phyloP scores from a whole-genome alignment of 768 basidiomycete genomes.

The Amanita jacksonii region DNA sequence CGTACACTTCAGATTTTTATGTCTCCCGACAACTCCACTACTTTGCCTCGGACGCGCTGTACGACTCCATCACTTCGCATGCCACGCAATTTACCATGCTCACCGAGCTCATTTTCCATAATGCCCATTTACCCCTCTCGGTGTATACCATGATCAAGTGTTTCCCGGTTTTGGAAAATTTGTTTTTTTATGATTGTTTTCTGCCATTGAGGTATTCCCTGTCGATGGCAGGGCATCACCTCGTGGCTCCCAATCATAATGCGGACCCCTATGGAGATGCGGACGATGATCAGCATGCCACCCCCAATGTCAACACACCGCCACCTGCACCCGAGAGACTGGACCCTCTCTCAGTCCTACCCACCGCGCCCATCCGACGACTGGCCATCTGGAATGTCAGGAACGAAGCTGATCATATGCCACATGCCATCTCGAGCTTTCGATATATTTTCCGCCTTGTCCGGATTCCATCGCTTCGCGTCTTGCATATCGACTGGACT shows the following conservation, averaged over 20 bases:
- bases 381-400: conserved; percentile 30
- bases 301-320: no score
- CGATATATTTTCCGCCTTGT: conserved; percentile 22
- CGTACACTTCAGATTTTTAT: no score
- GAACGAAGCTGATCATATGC: conserved; percentile 14
- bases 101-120: conserved; percentile 25
- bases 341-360: conserved; percentile 16
- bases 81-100: conserved; percentile 22
- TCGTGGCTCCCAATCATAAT: no score
- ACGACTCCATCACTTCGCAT: background rate
- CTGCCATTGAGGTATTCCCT: conserved; percentile 18
- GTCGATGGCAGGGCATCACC: no score
- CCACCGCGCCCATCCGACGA: conserved; percentile 28
- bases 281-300: no score
- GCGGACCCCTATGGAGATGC: no score
- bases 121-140: conserved; percentile 26
- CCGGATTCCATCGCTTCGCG: conserved; percentile 25
- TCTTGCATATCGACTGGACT: conserved; percentile 35
- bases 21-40: background rate
- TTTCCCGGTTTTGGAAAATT: conserved; percentile 26
- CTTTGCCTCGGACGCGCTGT: background rate
- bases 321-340: conserved; percentile 10
- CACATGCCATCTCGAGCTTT: background rate
- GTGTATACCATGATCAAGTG: conserved; percentile 26
- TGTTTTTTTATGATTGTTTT: conserved; percentile 33